phyloP scores from a whole-genome alignment of 2,329 filamentous ascomycete genomes.

The Cercospora berteroae region DNA sequence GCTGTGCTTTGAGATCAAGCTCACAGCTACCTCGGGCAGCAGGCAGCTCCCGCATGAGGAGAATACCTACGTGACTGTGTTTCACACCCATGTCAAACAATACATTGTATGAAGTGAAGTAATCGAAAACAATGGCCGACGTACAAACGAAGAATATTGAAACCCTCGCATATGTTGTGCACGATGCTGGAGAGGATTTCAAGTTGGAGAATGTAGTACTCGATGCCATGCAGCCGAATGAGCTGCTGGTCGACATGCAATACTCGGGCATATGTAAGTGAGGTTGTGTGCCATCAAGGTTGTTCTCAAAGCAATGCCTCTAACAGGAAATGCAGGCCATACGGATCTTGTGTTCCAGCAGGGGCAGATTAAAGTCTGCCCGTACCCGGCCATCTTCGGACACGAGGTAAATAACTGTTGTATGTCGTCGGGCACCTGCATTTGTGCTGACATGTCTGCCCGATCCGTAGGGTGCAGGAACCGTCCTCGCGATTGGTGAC shows the following conservation, averaged over 20 bases:
- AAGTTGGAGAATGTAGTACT: slow-evolving; percentile 23
- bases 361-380: slow-evolving; percentile 18
- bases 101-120: background rate
- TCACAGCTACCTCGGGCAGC: background rate
- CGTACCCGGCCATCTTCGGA: slow-evolving; percentile 16
- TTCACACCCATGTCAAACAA: background rate
- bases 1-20: background rate
- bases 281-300: background rate
- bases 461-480: background rate
- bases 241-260: slow-evolving; percentile 26
- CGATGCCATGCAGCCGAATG: slow-evolving; percentile 20
- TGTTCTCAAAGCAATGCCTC: background rate
- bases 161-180: slow-evolving; percentile 19
- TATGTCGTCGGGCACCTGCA: background rate
- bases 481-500: background rate
- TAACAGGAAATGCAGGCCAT: slow-evolving; percentile 4
- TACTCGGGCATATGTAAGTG: slow-evolving; percentile 25
- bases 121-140: background rate
- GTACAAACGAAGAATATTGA: background rate
- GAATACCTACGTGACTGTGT: background rate
- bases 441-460: background rate
- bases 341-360: slow-evolving; percentile 28
- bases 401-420: background rate
- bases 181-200: slow-evolving; percentile 21
- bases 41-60: background rate